Base-by-base conservation (phyloP, 2,329 filamentous ascomycete species). In the Colletotrichum sp. region DNA sequence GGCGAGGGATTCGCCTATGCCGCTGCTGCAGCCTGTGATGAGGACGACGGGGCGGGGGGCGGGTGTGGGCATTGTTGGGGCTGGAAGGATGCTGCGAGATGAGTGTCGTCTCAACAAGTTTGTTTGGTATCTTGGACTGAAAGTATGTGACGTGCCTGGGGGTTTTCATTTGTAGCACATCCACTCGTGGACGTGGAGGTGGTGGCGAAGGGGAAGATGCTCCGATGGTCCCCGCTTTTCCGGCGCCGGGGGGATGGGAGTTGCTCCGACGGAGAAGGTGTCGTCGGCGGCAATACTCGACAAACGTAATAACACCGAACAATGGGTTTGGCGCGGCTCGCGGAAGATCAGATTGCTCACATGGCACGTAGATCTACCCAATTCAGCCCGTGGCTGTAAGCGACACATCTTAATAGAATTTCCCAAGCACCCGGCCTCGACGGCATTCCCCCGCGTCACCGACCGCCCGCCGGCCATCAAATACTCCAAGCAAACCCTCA, bases 1-100 rank as follows among this genome's bases (percentile, higher is more conserved):
- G 9, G 74, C 74, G 18, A 76, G 70, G 47, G 57, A 31, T 47
- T 72, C 72, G 29, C 74, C 76, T 24, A 76, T 74, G 38, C 76
- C 76, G 36, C 69, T 72, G 66, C 68, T 70, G 58, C 75, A 76
- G 34, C 75, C 75, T 51, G 43, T 51, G 43, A 51, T 13, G n/a
- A 51, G 43, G 7, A 74, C 75, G 61, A 76, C 67, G 47, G 21
- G 54, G 54, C 24, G 24, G 3, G 12, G 2, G 9, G 7, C 0
- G 0, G 16, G 27, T 57, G 24, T 57, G 54, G 27, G 24, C 54
- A 57, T 57, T 2, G 8, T 57, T 57, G 54, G 27, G 54, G 54
- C 54, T 57, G 24, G 15, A 12, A 29, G 24, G 16, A 57, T 57
- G 4, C 2, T 1, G 3, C 8, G 38, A 57, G 24, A 13, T 43